Evolutionary conservation across 768 basidiomycete species (phyloP).

Genomic region (Leccinum truebloodii): DNA sequence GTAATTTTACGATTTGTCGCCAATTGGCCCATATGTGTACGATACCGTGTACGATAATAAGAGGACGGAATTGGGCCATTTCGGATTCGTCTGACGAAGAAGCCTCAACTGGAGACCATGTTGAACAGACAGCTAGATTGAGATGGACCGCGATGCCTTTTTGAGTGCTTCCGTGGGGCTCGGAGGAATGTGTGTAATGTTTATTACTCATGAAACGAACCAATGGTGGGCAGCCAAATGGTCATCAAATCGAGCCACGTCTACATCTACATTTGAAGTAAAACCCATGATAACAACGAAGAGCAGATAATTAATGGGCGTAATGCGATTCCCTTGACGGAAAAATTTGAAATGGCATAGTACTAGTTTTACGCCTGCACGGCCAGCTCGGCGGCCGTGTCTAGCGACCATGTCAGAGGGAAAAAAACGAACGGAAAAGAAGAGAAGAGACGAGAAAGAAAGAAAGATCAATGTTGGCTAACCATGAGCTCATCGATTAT

Average conservation of each 20-base stretch:
- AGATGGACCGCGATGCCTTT: background rate
- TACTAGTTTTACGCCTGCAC: slow-evolving; percentile 13
- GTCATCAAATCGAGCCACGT: background rate
- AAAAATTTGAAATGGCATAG: background rate
- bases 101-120: background rate
- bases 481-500: slow-evolving; percentile 34
- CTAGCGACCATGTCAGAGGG: background rate
- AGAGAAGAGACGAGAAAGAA: slow-evolving; percentile 5
- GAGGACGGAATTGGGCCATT: background rate
- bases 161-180: background rate
- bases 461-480: background rate
- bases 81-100: background rate
- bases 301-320: background rate
- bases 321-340: background rate
- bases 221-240: background rate
- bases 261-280: background rate
- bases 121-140: background rate
- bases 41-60: slow-evolving; percentile 4
- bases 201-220: background rate
- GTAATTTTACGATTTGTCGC: slow-evolving; percentile 11
- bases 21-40: background rate
- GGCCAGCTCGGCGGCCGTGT: background rate
- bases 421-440: background rate
- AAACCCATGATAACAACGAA: background rate
- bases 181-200: background rate